These are phyloP conservation scores for Leptodermis oblonga DNA, from an alignment of 257 asterid species.

Conservation along the genomic window DNA sequence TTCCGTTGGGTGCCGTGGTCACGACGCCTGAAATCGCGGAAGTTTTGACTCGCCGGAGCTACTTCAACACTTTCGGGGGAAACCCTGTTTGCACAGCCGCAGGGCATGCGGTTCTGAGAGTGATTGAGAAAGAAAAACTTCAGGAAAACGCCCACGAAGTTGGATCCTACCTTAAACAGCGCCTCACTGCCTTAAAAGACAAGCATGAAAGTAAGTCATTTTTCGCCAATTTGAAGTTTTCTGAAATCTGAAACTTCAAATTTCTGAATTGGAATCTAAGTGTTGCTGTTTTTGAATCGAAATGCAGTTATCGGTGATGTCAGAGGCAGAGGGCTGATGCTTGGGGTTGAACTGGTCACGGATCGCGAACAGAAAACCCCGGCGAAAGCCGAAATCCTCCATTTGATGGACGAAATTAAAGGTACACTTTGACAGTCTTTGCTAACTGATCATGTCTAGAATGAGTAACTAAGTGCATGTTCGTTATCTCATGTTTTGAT, in stretches of 20 bases:
- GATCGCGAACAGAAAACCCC: constrained; percentile 58
- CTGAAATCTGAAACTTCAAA: not conserved
- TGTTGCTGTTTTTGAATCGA: too few species aligned
- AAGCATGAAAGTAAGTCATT: constrained; percentile 54
- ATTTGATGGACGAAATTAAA: constrained; percentile 61
- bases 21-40: constrained; percentile 61
- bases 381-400: constrained; percentile 43
- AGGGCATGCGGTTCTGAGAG: constrained; percentile 64
- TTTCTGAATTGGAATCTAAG: not conserved
- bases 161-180: constrained; percentile 61
- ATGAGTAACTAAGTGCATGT: not conserved
- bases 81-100: constrained; percentile 75
- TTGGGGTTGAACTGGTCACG: constrained; percentile 65
- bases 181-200: constrained; percentile 54
- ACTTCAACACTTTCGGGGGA: constrained; percentile 82
- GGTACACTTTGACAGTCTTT: too few species aligned
- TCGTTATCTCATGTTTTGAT: too few species aligned
- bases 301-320: constrained; percentile 67
- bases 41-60: constrained; percentile 57
- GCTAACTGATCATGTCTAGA: not conserved
- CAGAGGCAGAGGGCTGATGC: constrained; percentile 78
- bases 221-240: not conserved
- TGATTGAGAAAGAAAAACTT: constrained; percentile 59
- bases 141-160: constrained; percentile 66
- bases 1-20: constrained; percentile 74